Base-by-base conservation (phyloP, 1,284 basidiomycete species). In the Malassezia sympodialis region DNA sequence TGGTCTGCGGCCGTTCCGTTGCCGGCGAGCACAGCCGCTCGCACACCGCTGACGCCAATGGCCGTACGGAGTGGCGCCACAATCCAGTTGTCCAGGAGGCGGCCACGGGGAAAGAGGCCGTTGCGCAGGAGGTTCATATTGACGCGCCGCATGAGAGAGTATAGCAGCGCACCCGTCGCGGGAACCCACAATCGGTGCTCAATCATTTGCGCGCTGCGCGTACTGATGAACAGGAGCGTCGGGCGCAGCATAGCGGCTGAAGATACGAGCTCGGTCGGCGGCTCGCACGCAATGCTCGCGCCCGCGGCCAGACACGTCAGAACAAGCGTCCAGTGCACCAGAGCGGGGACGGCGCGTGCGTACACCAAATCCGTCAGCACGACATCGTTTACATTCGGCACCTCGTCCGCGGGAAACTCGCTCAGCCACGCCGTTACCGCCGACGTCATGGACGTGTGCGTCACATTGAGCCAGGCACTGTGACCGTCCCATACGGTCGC, bases 281-380 rank as follows among this genome's bases (percentile, higher is more conserved):
- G 42, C 26, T 51, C 61, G 23, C 59, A 55, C 15, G 63, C 54
- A 48, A 73, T 51, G n/a, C 60, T 51, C 5, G 72, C 58, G 14
- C 69, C 69, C 0, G 70, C 69, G 56, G 68, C 72, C 27, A 73
- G 61, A 1, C 67, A 62, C 4, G 60, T 54, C 26, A 74, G 56
- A 7, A 60, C 61, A 21, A 74, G 58, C 10, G 62, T 51, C 28
- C 62, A 56, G 58, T 59, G 60, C 19, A 62, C 58, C 3, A 59
- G 32, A 7, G 63, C 59, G 4, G 65, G 54, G 2, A 60, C 52
- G 0, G 53, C 49, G 34, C 56, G 37, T 30, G 46, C 34, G 3
- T 48, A 27, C 17, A 46, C 26, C 26, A 45, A 32, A 23, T 67
- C 67, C 24, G 68, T 54, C 17, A 69, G 61, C 37, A 73, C 52